Conservation (phyloP, 2,329 filamentous ascomycete species). For the Colletotrichum australisinense region DNA sequence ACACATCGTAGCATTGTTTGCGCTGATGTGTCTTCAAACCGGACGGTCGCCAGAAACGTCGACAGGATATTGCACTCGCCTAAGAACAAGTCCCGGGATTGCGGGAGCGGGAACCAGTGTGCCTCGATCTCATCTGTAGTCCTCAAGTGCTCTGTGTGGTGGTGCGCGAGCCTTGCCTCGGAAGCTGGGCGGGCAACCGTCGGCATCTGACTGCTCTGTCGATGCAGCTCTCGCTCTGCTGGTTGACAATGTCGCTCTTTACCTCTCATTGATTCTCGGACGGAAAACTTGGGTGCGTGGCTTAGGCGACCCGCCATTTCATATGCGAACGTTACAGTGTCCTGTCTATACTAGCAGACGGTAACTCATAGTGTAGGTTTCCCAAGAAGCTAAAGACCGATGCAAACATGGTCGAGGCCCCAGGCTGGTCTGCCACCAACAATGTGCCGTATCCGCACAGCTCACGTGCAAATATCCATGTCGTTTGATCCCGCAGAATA, state of each 20-base stretch:
- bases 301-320: background rate
- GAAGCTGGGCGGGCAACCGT: conserved; percentile 20
- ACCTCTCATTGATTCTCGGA: background rate
- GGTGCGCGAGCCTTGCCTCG: conserved; percentile 17
- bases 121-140: conserved; percentile 24
- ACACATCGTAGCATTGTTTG: conserved; percentile 34
- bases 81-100: conserved; percentile 12
- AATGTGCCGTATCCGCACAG: background rate
- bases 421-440: background rate
- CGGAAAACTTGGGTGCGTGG: background rate
- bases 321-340: background rate
- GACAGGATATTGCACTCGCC: conserved; percentile 12
- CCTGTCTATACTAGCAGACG: no score
- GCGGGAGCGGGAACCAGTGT: conserved; percentile 11
- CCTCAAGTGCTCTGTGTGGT: background rate
- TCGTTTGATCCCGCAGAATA: background rate
- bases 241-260: background rate
- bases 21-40: conserved; percentile 34
- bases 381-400: background rate
- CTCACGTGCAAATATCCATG: background rate
- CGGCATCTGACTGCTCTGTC: conserved; percentile 24
- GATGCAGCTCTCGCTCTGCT: background rate
- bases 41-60: conserved; percentile 32
- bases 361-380: no score
- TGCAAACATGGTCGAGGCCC: background rate